Evolutionary conservation across 106 monocot genomes (phyloP).

Genomic region (Allium cepa): DNA sequence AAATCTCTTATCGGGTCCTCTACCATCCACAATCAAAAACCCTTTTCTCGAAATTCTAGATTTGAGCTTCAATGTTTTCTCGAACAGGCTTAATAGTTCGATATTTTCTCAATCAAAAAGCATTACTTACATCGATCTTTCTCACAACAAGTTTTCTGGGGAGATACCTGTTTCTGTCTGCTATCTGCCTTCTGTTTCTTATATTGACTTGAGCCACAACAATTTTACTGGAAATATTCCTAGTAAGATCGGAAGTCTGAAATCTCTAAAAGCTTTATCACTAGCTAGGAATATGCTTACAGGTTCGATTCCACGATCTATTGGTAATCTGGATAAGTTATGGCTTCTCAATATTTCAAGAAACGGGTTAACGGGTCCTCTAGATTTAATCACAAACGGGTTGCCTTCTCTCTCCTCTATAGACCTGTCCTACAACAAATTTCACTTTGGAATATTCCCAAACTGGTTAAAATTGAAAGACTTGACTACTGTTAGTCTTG

Average conservation of each 20-base stretch:
- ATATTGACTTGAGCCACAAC: slow-evolving; percentile 43
- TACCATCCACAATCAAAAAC: slow-evolving; percentile 33
- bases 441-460: slow-evolving; percentile 42
- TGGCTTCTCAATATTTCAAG: slow-evolving; percentile 77
- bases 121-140: slow-evolving; percentile 60
- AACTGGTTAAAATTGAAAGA: slow-evolving; percentile 41
- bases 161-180: slow-evolving; percentile 58
- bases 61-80: slow-evolving; percentile 47
- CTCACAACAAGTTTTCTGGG: slow-evolving; percentile 58
- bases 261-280: slow-evolving; percentile 43
- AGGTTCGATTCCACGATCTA: slow-evolving; percentile 56
- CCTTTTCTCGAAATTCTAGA: slow-evolving; percentile 48
- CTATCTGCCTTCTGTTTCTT: slow-evolving; percentile 10
- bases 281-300: slow-evolving; percentile 46
- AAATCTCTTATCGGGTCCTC: slow-evolving; percentile 43
- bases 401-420: slow-evolving; percentile 13
- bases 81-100: slow-evolving; percentile 46
- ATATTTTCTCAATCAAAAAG: slow-evolving; percentile 28
- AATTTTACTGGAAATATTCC: slow-evolving; percentile 60
- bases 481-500: slow-evolving; percentile 44
- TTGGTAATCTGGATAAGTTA: slow-evolving; percentile 43
- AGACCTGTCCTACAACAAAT: slow-evolving; percentile 42
- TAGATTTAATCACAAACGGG: slow-evolving; percentile 24
- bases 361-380: slow-evolving; percentile 32
- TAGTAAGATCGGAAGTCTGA: slow-evolving; percentile 36